Evolutionary conservation across 106 monocot species (phyloP).

Genomic region (Phalaenopsis aphrodite): DNA sequence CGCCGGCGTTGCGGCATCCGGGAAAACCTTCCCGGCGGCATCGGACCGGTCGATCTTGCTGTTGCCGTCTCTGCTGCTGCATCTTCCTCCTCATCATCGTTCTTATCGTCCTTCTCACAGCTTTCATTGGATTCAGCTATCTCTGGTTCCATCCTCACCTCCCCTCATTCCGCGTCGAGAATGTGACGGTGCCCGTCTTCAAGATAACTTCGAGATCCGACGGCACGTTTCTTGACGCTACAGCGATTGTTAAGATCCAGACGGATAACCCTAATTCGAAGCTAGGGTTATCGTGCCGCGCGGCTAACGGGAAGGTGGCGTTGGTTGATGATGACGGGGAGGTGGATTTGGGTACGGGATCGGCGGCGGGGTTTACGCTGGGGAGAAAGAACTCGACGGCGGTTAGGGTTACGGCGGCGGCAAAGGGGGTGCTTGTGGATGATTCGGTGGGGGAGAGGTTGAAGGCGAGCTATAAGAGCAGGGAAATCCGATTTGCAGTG

Average conservation of each 20-base stretch:
- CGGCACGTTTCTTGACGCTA: slow-evolving; percentile 40
- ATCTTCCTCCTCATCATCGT: slow-evolving; percentile 15
- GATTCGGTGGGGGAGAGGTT: slow-evolving; percentile 34
- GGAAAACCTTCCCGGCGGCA: slow-evolving; percentile 17
- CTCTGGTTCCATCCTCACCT: slow-evolving; percentile 56
- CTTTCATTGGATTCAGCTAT: slow-evolving; percentile 33
- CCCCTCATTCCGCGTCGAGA: slow-evolving; percentile 39
- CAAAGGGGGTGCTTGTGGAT: slow-evolving; percentile 29
- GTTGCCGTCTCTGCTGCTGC: slow-evolving; percentile 43
- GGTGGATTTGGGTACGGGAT: slow-evolving; percentile 19
- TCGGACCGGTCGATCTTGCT: slow-evolving; percentile 20
- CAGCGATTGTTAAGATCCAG: slow-evolving; percentile 15
- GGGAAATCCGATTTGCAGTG: slow-evolving; percentile 18
- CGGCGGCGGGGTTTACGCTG: slow-evolving; percentile 22
- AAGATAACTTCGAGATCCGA: slow-evolving; percentile 23
- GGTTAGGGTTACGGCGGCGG: slow-evolving; percentile 15
- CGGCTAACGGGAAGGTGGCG: slow-evolving; percentile 12
- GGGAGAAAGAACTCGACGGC: slow-evolving; percentile 39
- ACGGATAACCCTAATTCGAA: slow-evolving; percentile 50
- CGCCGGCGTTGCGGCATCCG: slow-evolving; percentile 31
- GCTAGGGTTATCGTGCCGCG: slow-evolving; percentile 36
- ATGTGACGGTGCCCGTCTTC: slow-evolving; percentile 17
- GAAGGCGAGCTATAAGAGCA: slow-evolving; percentile 17
- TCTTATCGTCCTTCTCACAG: slow-evolving; percentile 31
- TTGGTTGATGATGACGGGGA: slow-evolving; percentile 29